A percentile compares a stretch with the other conserved stretches of the same genome.
Conservation (phyloP, 179 eudicot species). For the Silene coronaria region DNA sequence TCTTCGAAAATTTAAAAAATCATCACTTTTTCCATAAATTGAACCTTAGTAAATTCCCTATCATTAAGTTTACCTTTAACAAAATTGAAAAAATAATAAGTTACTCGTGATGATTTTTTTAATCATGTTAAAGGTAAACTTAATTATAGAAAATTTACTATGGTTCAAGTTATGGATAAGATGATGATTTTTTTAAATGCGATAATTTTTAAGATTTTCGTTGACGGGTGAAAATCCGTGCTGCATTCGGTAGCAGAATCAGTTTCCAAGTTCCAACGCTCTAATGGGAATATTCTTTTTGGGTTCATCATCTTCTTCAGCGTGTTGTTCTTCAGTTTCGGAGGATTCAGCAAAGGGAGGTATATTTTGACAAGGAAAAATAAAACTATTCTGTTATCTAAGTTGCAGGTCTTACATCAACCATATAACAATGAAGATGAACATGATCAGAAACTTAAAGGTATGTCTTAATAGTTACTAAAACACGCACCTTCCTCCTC, state of each 20-base stretch:
- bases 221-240: background rate
- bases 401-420: constrained; percentile 50
- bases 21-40: constrained; percentile 40
- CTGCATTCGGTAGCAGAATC: background rate
- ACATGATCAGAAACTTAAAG: constrained; percentile 33
- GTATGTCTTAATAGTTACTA: constrained; percentile 26
- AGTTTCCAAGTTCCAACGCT: no score
- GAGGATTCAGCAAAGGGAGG: background rate
- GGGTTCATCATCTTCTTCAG: no score
- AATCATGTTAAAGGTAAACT: background rate
- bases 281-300: no score
- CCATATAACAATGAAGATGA: constrained; percentile 38
- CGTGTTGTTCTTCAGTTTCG: no score
- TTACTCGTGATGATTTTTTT: background rate
- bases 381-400: background rate
- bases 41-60: constrained; percentile 22
- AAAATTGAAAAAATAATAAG: background rate
- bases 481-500: background rate
- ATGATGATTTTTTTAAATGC: constrained; percentile 24
- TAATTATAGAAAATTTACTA: background rate
- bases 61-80: background rate
- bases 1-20: constrained; percentile 17
- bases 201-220: no score
- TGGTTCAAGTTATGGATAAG: constrained; percentile 40
- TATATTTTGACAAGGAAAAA: background rate